A percentile compares a stretch with the other conserved stretches of the same genome.
These are phyloP conservation scores for Ceratobasidium papillatum DNA, from an alignment of 1,284 basidiomycete species.

Conservation along the genomic window DNA sequence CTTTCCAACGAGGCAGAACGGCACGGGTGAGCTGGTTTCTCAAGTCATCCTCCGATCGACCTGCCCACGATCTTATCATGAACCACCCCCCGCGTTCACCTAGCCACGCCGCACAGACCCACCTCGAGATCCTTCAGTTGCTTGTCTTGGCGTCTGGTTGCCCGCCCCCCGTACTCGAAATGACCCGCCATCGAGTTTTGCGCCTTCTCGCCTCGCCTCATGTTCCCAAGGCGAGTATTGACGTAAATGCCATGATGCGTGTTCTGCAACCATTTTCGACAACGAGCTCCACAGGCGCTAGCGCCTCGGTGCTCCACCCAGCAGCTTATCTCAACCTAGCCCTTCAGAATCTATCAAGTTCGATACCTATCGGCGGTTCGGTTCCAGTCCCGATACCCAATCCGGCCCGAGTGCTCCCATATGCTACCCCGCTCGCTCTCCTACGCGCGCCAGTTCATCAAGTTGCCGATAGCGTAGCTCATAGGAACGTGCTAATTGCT, in stretches of 20 bases:
- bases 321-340: constrained; percentile 23
- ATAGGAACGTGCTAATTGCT: constrained; percentile 26
- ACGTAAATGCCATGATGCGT: constrained; percentile 28
- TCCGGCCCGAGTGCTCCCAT: constrained; percentile 7
- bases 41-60: constrained; percentile 47
- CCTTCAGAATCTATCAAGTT: constrained; percentile 11
- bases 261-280: constrained; percentile 27
- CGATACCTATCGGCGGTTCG: constrained; percentile 6
- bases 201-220: constrained; percentile 57
- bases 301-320: constrained; percentile 18
- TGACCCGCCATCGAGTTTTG: constrained; percentile 68
- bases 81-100: not conserved
- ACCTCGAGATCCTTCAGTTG: constrained; percentile 70
- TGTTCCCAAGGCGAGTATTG: constrained; percentile 44
- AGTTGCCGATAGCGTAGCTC: constrained; percentile 17
- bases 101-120: constrained; percentile 53
- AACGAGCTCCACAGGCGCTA: constrained; percentile 6
- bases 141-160: constrained; percentile 69
- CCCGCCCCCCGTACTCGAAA: constrained; percentile 67
- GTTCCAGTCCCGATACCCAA: constrained; percentile 32
- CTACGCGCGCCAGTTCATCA: constrained; percentile 31
- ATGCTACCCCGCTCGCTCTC: constrained; percentile 13
- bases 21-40: constrained; percentile 59
- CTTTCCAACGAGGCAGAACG: constrained; percentile 68
- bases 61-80: constrained; percentile 47